phyloP scores from a whole-genome alignment of 2,329 filamentous ascomycete species.

The Sclerotinia spermophila region DNA sequence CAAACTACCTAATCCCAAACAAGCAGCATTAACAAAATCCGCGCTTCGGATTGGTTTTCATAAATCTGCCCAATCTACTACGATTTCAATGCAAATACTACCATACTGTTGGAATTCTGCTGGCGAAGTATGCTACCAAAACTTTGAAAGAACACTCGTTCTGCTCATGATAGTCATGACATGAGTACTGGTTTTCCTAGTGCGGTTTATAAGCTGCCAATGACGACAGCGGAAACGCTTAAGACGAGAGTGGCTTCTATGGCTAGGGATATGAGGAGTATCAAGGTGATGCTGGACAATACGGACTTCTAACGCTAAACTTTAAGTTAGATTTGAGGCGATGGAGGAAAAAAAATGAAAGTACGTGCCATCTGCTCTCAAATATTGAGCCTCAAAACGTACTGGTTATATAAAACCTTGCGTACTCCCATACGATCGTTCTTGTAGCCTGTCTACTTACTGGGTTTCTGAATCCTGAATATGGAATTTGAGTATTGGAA shows the following conservation, averaged over 20 bases:
- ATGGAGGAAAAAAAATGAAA: not conserved
- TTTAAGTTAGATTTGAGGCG: not conserved
- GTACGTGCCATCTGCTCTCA: not conserved
- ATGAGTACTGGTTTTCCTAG: not conserved
- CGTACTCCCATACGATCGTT: not conserved
- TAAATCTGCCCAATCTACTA: conserved; percentile 21
- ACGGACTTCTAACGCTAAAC: not conserved
- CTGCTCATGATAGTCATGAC: not conserved
- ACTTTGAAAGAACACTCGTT: conserved; percentile 20
- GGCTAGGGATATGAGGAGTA: not conserved
- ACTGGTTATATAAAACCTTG: not conserved
- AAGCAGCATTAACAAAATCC: conserved; percentile 15
- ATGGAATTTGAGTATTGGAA: not conserved
- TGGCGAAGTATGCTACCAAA: conserved; percentile 26
- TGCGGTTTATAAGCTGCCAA: not conserved
- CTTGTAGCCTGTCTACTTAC: not conserved
- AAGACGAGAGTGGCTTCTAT: not conserved
- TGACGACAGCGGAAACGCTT: not conserved
- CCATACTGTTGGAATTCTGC: conserved; percentile 23
- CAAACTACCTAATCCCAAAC: not conserved
- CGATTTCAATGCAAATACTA: conserved; percentile 27
- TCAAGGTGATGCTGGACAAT: not conserved
- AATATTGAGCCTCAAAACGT: not conserved
- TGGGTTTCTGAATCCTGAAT: not conserved
- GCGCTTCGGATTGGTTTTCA: conserved; percentile 27